phyloP scores from a whole-genome alignment of 306 rosid genomes.

The Pyrus betulifolia region DNA sequence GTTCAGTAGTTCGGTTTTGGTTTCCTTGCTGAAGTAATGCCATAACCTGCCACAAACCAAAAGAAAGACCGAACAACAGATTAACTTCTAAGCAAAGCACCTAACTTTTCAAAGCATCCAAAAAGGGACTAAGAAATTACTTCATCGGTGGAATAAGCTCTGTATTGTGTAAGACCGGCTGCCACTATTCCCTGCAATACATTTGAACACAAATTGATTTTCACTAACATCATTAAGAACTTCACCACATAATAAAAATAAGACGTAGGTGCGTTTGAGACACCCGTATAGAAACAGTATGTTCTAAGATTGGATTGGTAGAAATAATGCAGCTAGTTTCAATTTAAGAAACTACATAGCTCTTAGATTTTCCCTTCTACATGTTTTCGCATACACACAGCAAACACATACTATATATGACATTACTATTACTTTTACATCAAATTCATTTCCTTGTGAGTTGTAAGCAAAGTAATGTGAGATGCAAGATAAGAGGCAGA shows the following conservation, averaged over 20 bases:
- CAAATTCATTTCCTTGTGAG: neutral
- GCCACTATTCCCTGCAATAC: conserved; percentile 77
- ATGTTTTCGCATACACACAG: neutral
- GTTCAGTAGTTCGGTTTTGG: conserved; percentile 88
- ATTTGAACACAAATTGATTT: conserved; percentile 6
- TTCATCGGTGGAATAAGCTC: conserved; percentile 96
- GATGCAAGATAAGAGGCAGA: conserved; percentile 1
- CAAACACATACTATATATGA: neutral
- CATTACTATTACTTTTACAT: no score
- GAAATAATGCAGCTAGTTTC: neutral
- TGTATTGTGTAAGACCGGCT: conserved; percentile 86
- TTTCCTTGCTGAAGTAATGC: conserved; percentile 94
- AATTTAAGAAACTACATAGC: neutral
- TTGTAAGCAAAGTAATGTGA: neutral
- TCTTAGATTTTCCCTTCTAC: neutral
- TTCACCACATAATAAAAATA: neutral
- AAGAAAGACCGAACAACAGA: conserved; percentile 2
- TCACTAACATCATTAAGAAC: neutral
- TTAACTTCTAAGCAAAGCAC: neutral
- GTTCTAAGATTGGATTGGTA: neutral
- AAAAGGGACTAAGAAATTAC: conserved; percentile 31
- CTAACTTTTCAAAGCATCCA: neutral
- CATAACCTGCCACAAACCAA: conserved; percentile 68
- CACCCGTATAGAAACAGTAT: neutral
- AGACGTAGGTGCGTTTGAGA: neutral